phyloP scores from a whole-genome alignment of 306 rosid genomes.

The barrel medic (Medicago truncatula) region MtrunA17r5.0-ANR NC_053048.1:28398001-28398500 shows the following conservation, averaged over 20 bases:
- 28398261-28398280: slow-evolving; percentile 42
- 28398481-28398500: too few relatives aligned
- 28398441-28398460: too few relatives aligned
- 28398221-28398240: slow-evolving; percentile 65
- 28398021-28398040: slow-evolving; percentile 70
- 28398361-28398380: too few relatives aligned
- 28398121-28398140: slow-evolving; percentile 46
- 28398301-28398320: slow-evolving; percentile 44
- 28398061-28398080: slow-evolving; percentile 20
- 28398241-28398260: slow-evolving; percentile 57
- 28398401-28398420: too few relatives aligned
- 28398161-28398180: slow-evolving; percentile 13
- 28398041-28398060: not conserved
- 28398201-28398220: slow-evolving; percentile 56
- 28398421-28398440: too few relatives aligned
- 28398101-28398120: slow-evolving; percentile 62
- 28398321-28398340: slow-evolving; percentile 68
- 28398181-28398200: slow-evolving; percentile 53
- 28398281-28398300: slow-evolving; percentile 40
- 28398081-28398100: slow-evolving; percentile 54
- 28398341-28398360: too few relatives aligned
- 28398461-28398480: too few relatives aligned
- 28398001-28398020: slow-evolving; percentile 96
- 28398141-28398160: slow-evolving; percentile 57
- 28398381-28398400: too few relatives aligned